Evolutionary conservation across 768 basidiomycete species (phyloP), one percentile per base, ranked within the genome.

Genomic region (Phanerodontia chrysosporium): DNA sequence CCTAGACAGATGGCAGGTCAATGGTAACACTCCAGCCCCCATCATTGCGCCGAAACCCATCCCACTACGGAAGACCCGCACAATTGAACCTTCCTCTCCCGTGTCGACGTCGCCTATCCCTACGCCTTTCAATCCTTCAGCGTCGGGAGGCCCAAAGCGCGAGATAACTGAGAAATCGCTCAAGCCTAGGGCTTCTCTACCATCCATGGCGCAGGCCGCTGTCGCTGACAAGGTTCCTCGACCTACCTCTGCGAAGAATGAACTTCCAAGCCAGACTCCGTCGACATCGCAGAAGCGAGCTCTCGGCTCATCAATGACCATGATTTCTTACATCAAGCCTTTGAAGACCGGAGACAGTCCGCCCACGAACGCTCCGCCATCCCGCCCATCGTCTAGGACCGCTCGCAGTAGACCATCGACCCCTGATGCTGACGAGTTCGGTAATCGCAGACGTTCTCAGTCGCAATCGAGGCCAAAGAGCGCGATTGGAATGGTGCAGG

Each of bases 281-380:
- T 29, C 58, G 22, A 18, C 54, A 3, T 58, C 64, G 39, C 58
- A 71, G 57, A 73, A 69, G 32, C 59, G 61, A 70, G 80, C 78
- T 9, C 74, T 87, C 28, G 90, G 90, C 51, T 91, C 90, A 45
- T 84, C 87, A 0, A 84, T 83, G n/a, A 92, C 89, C 13, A 77
- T 89, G 77, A 80, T 90, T 59, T 81, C 89, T 22, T 85, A 78
- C 67, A 80, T 84, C 59, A 80, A 80, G 45, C 75, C 81, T 14
- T 65, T 68, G 55, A 79, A 79, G 67, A 79, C 79, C 13, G 77
- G 77, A 16, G 79, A 85, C 45, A 68, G 73, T 64, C 72, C 77
- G 66, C 63, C 58, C 56, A 62, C 64, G 51, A 57, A 45, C 25
- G 29, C 45, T 24, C 29, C 63, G 8, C 60, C 56, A 24, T 51